Evolutionary conservation across 768 basidiomycete genomes (phyloP).

Genomic region (Cystofilobasidium capitatum): DNA sequence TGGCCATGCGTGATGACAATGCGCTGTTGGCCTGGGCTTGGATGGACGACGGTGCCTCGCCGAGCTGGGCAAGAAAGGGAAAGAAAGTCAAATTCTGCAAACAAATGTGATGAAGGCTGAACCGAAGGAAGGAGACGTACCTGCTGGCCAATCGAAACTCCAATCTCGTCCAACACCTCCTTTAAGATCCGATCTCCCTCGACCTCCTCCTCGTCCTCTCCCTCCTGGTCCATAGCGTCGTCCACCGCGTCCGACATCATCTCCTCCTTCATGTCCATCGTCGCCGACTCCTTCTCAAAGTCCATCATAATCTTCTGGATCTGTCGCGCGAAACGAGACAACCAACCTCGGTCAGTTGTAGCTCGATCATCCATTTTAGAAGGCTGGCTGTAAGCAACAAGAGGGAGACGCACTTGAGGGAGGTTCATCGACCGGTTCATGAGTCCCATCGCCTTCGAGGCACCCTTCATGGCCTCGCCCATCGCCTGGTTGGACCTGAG

Average conservation of each 20-base stretch:
- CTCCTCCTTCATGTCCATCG: slow-evolving; percentile 99
- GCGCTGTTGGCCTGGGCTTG: slow-evolving; percentile 51
- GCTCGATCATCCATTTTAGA: neutral
- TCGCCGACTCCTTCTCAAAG: slow-evolving; percentile 91
- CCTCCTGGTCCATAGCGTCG: slow-evolving; percentile 79
- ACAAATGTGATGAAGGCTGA: neutral
- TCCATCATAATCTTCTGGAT: slow-evolving; percentile 97
- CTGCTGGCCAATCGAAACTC: slow-evolving; percentile 77
- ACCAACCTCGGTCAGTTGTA: too few relatives aligned
- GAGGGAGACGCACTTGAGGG: slow-evolving; percentile 44
- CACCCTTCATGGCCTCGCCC: slow-evolving; percentile 98
- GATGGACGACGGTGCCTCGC: slow-evolving; percentile 65
- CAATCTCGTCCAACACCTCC: slow-evolving; percentile 95
- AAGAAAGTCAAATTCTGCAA: neutral
- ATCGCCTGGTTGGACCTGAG: slow-evolving; percentile 96
- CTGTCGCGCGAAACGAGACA: slow-evolving; percentile 35
- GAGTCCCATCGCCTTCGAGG: slow-evolving; percentile 90
- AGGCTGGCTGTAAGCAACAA: neutral
- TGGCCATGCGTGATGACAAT: slow-evolving; percentile 60
- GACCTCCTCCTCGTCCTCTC: slow-evolving; percentile 87
- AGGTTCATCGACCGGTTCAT: slow-evolving; percentile 97
- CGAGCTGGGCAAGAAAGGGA: slow-evolving; percentile 49
- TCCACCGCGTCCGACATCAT: slow-evolving; percentile 99
- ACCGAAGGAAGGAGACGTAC: slow-evolving; percentile 31
- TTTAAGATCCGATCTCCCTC: slow-evolving; percentile 92